Conservation (phyloP, 2,329 filamentous ascomycete genomes). For the Trichoderma cornu-damae region DNA sequence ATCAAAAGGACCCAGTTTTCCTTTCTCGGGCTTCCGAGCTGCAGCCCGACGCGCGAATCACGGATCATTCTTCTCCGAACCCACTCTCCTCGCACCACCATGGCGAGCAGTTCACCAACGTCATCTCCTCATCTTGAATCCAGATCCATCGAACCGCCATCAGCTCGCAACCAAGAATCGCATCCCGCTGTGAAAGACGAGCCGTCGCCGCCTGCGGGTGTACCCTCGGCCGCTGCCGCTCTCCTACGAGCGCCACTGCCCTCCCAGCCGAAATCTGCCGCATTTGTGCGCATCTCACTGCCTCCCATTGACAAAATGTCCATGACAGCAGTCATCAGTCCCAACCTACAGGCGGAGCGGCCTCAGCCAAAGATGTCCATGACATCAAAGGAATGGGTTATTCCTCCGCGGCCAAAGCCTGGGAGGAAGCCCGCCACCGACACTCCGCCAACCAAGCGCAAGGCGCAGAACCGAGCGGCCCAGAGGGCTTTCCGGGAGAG, state of each 20-base stretch:
- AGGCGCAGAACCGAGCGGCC: slow-evolving; percentile 88
- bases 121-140: slow-evolving; percentile 12
- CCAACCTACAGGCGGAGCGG: slow-evolving; percentile 36
- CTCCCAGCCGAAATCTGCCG: slow-evolving; percentile 26
- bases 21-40: slow-evolving; percentile 28
- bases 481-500: slow-evolving; percentile 88
- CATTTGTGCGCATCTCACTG: slow-evolving; percentile 31
- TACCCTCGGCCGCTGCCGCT: slow-evolving; percentile 20
- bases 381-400: slow-evolving; percentile 80
- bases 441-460: slow-evolving; percentile 85
- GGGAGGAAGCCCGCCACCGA: slow-evolving; percentile 92
- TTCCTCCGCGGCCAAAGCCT: slow-evolving; percentile 79
- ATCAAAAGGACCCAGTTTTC: slow-evolving; percentile 20
- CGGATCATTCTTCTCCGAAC: background rate
- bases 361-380: slow-evolving; percentile 52
- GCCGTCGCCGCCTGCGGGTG: background rate
- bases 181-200: background rate
- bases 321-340: slow-evolving; percentile 45
- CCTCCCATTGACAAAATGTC: slow-evolving; percentile 41
- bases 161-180: background rate
- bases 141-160: background rate
- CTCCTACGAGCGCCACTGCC: slow-evolving; percentile 30
- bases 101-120: slow-evolving; percentile 17
- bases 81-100: slow-evolving; percentile 16
- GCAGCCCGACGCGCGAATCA: slow-evolving; percentile 19